Conservation (phyloP, 2,329 filamentous ascomycete genomes). For the Diaporthe longicolla region DNA sequence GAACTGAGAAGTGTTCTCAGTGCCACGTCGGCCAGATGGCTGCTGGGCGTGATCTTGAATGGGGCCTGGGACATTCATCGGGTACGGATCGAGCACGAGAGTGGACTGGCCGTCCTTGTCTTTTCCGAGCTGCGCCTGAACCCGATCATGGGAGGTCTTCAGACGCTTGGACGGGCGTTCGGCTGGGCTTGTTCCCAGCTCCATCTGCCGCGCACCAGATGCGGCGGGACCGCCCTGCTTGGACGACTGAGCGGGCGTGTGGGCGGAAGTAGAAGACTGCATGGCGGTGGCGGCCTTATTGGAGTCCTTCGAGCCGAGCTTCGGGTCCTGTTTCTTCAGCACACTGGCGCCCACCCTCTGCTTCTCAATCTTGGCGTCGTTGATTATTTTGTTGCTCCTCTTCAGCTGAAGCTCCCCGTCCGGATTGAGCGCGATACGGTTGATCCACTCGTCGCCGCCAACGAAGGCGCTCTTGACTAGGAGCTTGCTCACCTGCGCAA, state of each 20-base stretch:
- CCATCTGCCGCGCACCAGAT: no score
- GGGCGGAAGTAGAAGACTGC: neutral
- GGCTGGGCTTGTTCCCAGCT: fast-evolving
- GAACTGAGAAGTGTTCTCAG: no score
- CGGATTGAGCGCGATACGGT: neutral
- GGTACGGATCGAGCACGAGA: neutral
- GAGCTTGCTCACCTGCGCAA: neutral
- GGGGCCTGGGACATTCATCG: neutral
- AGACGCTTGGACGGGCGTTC: no score
- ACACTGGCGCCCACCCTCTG: neutral
- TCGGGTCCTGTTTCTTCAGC: neutral
- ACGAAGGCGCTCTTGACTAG: neutral
- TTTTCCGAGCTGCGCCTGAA: neutral
- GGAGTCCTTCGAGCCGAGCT: neutral
- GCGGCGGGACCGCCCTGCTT: no score
- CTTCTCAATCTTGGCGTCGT: neutral
- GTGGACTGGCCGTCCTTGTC: neutral
- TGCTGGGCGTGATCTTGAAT: neutral
- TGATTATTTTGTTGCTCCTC: neutral
- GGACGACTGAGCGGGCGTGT: neutral
- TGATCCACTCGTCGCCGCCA: neutral
- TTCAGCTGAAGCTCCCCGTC: neutral
- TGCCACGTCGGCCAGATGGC: neutral
- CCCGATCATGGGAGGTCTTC: neutral
- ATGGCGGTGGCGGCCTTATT: neutral